Conservation (phyloP, 2,329 filamentous ascomycete genomes). For the Ilyonectria destructans region DNA sequence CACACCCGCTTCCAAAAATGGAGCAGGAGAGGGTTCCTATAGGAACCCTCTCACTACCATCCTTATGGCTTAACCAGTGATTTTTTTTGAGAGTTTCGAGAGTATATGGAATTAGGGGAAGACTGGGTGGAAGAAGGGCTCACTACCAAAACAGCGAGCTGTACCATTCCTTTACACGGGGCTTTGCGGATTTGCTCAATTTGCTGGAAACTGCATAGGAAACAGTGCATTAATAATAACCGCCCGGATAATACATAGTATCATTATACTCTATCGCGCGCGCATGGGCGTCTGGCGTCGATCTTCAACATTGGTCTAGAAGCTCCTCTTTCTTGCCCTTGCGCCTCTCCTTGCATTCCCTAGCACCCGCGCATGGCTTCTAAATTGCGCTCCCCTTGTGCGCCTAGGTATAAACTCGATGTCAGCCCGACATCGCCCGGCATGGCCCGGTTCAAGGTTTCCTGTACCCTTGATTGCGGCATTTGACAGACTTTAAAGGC, state of each 20-base stretch:
- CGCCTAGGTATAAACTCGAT: neutral
- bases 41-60: neutral
- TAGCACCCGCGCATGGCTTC: too few relatives aligned
- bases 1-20: neutral
- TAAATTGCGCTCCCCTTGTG: neutral
- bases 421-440: neutral
- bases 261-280: too few relatives aligned
- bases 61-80: neutral
- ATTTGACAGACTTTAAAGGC: neutral
- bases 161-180: constrained; percentile 4
- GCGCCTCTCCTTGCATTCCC: neutral
- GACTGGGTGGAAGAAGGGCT: neutral
- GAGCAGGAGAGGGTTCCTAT: too few relatives aligned
- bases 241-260: neutral
- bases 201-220: constrained; percentile 4
- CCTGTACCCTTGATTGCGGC: neutral
- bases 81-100: neutral
- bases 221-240: neutral
- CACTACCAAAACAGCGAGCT: neutral
- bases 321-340: neutral
- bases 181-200: neutral
- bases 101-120: neutral
- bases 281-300: neutral
- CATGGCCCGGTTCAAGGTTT: neutral
- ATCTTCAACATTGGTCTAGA: neutral